phyloP scores from a whole-genome alignment of 176 grass and related monocot species.

The Bromus sterilis region DNA sequence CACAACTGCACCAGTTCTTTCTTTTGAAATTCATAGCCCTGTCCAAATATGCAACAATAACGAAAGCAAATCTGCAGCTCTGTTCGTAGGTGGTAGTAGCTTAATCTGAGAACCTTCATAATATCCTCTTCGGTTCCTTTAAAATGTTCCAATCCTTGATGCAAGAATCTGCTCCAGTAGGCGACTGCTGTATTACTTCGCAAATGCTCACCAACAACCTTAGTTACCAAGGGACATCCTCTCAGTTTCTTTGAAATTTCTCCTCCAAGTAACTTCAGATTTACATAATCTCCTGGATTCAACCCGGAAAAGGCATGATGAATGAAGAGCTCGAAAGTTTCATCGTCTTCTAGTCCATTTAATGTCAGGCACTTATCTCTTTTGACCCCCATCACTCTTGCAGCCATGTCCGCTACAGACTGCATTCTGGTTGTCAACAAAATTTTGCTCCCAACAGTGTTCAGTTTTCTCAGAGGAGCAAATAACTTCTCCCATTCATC shows the following conservation, averaged over 20 bases:
- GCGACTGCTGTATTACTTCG: neutral
- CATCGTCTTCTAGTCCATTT: constrained; percentile 11
- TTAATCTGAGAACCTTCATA: constrained; percentile 29
- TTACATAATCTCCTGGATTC: neutral
- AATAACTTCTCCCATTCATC: constrained; percentile 24
- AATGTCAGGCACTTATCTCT: neutral
- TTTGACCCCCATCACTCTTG: neutral
- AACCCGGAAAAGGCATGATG: constrained; percentile 15
- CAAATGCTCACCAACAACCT: constrained; percentile 26
- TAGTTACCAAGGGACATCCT: constrained; percentile 54
- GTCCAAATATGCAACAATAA: constrained; percentile 45
- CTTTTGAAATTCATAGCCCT: neutral
- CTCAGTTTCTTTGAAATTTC: constrained; percentile 20
- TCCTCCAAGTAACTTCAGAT: constrained; percentile 5
- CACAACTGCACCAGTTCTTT: constrained; percentile 32
- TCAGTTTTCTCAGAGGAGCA: constrained; percentile 14
- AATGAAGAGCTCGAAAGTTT: constrained; percentile 28
- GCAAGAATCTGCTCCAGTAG: constrained; percentile 31
- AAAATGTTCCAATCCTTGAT: neutral
- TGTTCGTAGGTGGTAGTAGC: constrained; percentile 33
- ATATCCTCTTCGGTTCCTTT: constrained; percentile 19
- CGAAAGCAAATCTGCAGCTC: constrained; percentile 49
- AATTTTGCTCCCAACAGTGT: constrained; percentile 25
- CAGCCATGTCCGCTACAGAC: neutral
- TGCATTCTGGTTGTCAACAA: constrained; percentile 21